Evolutionary conservation across 2,329 filamentous ascomycete genomes (phyloP).

Genomic region (Gliomastix tumulicola): DNA sequence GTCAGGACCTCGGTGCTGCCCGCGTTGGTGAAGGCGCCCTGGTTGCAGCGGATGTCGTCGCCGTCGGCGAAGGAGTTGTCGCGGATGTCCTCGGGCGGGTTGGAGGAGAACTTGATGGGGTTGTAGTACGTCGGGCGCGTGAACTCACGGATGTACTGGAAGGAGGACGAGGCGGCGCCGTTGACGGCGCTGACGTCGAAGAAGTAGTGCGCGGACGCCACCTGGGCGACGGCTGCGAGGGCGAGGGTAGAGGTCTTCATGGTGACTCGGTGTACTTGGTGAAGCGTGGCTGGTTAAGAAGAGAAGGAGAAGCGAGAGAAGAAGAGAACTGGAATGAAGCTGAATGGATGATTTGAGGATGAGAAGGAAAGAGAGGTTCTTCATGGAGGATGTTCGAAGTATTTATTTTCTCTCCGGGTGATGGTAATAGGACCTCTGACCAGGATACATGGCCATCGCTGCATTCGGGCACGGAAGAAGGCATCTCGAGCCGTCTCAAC

Average conservation of each 20-base stretch:
- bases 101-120: slow-evolving; percentile 18
- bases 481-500: too few relatives aligned
- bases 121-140: slow-evolving; percentile 15
- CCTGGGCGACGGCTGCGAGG: slow-evolving; percentile 10
- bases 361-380: too few relatives aligned
- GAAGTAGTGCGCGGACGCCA: slow-evolving; percentile 19
- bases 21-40: slow-evolving; percentile 14
- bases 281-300: too few relatives aligned
- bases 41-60: slow-evolving; percentile 18
- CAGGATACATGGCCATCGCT: too few relatives aligned
- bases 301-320: too few relatives aligned
- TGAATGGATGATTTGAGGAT: too few relatives aligned
- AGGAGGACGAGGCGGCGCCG: slow-evolving; percentile 8
- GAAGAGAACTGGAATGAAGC: too few relatives aligned
- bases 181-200: slow-evolving; percentile 15
- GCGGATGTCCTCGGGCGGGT: slow-evolving; percentile 13
- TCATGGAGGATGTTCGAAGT: neutral
- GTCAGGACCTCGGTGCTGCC: slow-evolving; percentile 12
- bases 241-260: too few relatives aligned
- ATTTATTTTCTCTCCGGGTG: slow-evolving; percentile 1
- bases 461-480: too few relatives aligned
- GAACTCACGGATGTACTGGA: slow-evolving; percentile 15
- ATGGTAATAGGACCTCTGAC: too few relatives aligned
- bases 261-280: too few relatives aligned
- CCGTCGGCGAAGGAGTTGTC: slow-evolving; percentile 12